A percentile compares a stretch with the other conserved stretches of the same genome.
Evolutionary conservation across 2,329 filamentous ascomycete species (phyloP).

Genomic region (Chaetothyriales sp.): DNA sequence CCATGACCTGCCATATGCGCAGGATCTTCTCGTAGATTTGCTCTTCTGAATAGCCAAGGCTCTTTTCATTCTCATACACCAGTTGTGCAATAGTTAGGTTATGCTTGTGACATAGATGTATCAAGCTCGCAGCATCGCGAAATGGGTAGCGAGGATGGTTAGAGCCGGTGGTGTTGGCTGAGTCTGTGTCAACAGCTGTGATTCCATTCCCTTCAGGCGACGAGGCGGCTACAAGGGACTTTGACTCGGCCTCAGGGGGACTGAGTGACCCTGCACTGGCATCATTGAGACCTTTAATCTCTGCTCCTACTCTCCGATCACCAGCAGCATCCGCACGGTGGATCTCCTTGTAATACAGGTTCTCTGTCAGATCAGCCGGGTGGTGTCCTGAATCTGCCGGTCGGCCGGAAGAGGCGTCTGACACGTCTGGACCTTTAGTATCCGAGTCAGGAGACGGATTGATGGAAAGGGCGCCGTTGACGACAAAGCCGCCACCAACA

Average conservation of each 20-base stretch:
- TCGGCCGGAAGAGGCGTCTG: neutral
- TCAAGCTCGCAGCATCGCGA: conserved; percentile 8
- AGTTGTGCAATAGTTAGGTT: conserved; percentile 14
- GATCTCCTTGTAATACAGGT: conserved; percentile 11
- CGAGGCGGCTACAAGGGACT: neutral
- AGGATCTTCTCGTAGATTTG: conserved; percentile 11
- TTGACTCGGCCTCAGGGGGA: neutral
- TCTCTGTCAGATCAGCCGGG: conserved; percentile 7
- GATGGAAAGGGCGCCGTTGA: conserved; percentile 7
- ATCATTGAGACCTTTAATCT: neutral
- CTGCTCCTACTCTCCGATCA: conserved; percentile 4
- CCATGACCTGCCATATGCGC: conserved; percentile 13
- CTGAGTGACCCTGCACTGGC: neutral
- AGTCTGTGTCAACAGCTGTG: conserved; percentile 1
- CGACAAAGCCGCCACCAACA: conserved; percentile 13
- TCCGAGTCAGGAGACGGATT: neutral
- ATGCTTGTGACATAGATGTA: conserved; percentile 10
- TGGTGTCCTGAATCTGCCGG: conserved; percentile 4
- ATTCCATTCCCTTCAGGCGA: neutral
- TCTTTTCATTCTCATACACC: conserved; percentile 14
- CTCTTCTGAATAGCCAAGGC: conserved; percentile 7
- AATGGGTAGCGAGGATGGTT: conserved; percentile 5
- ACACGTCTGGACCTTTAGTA: neutral
- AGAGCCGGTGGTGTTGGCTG: neutral
- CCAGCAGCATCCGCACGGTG: conserved; percentile 4